Percentiles rank a stretch among this genome's conserved stretches.
phyloP scores from a whole-genome alignment of 2,329 filamentous ascomycete species.

The Fusarium solani-melongenae region DNA sequence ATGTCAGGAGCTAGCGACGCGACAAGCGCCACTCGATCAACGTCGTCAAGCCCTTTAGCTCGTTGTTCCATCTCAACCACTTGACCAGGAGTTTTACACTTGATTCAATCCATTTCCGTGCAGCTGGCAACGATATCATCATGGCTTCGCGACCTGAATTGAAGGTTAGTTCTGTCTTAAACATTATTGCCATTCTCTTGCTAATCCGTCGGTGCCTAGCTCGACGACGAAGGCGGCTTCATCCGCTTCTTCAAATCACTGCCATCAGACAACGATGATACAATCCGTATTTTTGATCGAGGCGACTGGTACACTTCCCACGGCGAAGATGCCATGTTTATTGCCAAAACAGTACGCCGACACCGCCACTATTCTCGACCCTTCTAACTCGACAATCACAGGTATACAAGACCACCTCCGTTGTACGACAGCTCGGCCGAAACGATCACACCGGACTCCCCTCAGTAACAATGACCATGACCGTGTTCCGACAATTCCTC shows the following conservation, averaged over 20 bases:
- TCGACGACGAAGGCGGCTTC: constrained; percentile 97
- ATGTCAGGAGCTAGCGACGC: constrained; percentile 34
- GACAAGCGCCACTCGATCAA: constrained; percentile 31
- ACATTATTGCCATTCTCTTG: background rate
- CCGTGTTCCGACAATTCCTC: constrained; percentile 94
- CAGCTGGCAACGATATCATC: constrained; percentile 38
- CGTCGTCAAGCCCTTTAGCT: constrained; percentile 17
- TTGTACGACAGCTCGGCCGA: constrained; percentile 88
- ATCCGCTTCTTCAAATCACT: constrained; percentile 96
- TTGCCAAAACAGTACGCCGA: constrained; percentile 75
- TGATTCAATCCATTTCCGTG: constrained; percentile 3
- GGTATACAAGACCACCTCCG: constrained; percentile 98
- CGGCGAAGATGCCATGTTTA: constrained; percentile 84
- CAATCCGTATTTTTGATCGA: constrained; percentile 91
- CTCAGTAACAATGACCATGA: constrained; percentile 95
- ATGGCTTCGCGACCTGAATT: constrained; percentile 80
- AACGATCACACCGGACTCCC: constrained; percentile 85
- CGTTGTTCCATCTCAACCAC: constrained; percentile 4
- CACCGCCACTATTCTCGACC: background rate
- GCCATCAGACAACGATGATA: constrained; percentile 75
- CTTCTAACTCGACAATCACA: constrained; percentile 46
- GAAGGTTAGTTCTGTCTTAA: constrained; percentile 62
- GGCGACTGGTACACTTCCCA: constrained; percentile 97
- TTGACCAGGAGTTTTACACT: constrained; percentile 8
- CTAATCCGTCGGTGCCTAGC: constrained; percentile 58